phyloP scores from a whole-genome alignment of 2,329 filamentous ascomycete species.

The Alternaria tenuissima region DNA sequence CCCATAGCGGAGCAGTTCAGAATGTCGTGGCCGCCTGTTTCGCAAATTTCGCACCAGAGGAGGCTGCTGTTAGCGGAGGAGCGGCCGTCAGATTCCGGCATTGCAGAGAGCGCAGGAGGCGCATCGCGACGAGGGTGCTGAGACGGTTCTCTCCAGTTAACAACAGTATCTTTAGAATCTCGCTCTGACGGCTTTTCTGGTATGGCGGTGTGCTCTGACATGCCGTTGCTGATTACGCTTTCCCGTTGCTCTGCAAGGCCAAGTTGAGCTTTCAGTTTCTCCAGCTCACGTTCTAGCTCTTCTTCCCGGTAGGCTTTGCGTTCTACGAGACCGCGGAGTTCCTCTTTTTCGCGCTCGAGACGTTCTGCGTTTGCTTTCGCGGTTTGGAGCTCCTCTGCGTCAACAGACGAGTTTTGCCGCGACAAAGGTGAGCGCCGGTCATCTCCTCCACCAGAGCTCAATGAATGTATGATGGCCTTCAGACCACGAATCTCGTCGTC shows the following conservation, averaged over 20 bases:
- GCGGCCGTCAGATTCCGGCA: slow-evolving; percentile 70
- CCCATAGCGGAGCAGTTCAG: slow-evolving; percentile 92
- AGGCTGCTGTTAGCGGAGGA: slow-evolving; percentile 69
- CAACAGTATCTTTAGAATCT: slow-evolving; percentile 72
- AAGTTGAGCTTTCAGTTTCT: slow-evolving; percentile 59
- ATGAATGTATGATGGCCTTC: slow-evolving; percentile 96
- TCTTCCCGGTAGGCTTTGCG: slow-evolving; percentile 78
- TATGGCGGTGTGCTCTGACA: slow-evolving; percentile 57
- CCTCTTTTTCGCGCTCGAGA: slow-evolving; percentile 80
- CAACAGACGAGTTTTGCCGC: slow-evolving; percentile 37
- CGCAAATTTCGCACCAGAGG: slow-evolving; percentile 96
- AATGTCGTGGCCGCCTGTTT: slow-evolving; percentile 90
- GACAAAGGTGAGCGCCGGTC: slow-evolving; percentile 46
- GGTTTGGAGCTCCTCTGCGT: slow-evolving; percentile 60
- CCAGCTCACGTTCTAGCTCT: slow-evolving; percentile 84
- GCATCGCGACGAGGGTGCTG: slow-evolving; percentile 35
- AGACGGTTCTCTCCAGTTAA: slow-evolving; percentile 59
- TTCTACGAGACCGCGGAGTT: slow-evolving; percentile 77
- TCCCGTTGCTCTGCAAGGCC: slow-evolving; percentile 57
- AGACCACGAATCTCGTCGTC: slow-evolving; percentile 97
- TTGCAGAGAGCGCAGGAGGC: slow-evolving; percentile 67
- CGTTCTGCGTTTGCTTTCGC: slow-evolving; percentile 70
- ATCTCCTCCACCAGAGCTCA: slow-evolving; percentile 75
- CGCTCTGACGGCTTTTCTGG: slow-evolving; percentile 64
- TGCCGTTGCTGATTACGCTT: slow-evolving; percentile 63